Evolutionary conservation across 148 eudicot genomes (phyloP).

Genomic region (Drosera capensis): DNA sequence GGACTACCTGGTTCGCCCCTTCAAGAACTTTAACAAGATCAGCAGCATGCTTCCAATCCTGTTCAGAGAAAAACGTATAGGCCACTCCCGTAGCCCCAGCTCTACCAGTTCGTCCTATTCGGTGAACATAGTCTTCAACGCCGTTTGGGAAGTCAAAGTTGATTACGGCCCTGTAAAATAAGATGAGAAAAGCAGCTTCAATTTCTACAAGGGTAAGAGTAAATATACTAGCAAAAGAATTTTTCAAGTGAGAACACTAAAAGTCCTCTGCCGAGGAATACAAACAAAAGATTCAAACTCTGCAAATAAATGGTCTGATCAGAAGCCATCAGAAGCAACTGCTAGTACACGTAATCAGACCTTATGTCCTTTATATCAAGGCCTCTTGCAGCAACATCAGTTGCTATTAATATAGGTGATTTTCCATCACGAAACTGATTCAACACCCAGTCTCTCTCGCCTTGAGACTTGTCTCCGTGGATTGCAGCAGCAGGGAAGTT

Average conservation of each 20-base stretch:
- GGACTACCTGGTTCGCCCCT: constrained; percentile 91
- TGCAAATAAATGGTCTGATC: neutral
- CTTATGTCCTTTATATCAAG: constrained; percentile 93
- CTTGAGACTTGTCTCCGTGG: constrained; percentile 94
- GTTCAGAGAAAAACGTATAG: constrained; percentile 87
- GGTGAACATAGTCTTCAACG: constrained; percentile 95
- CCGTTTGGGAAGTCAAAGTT: constrained; percentile 95
- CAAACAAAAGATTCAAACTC: neutral
- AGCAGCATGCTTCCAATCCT: constrained; percentile 82
- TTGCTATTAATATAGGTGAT: constrained; percentile 79
- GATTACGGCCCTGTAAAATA: constrained; percentile 60
- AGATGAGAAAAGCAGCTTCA: neutral
- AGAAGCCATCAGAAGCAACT: neutral
- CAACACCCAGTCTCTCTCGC: constrained; percentile 79
- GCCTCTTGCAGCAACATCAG: constrained; percentile 98
- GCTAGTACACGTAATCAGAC: constrained; percentile 16
- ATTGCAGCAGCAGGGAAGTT: constrained; percentile 86
- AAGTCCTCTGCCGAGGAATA: neutral
- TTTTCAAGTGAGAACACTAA: neutral
- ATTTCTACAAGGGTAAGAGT: neutral
- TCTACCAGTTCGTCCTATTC: constrained; percentile 97
- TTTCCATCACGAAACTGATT: constrained; percentile 79
- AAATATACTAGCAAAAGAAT: neutral
- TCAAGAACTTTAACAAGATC: constrained; percentile 76
- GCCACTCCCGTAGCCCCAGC: constrained; percentile 93